Conservation (phyloP, 495 filamentous ascomycete species). For the Podospora anserina region DNA sequence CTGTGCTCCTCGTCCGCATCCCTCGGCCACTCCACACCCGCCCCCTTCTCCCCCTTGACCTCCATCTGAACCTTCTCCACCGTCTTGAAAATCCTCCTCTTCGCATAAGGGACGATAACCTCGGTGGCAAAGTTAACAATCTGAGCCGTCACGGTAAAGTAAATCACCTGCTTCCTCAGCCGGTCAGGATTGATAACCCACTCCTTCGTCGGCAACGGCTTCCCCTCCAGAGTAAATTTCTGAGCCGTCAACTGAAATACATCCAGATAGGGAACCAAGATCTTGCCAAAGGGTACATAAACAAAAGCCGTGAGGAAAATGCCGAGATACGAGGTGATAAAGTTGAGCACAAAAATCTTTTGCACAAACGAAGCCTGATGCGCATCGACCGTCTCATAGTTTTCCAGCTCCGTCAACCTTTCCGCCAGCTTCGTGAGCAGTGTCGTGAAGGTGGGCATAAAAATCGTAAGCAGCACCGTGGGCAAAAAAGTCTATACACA, state of each 20-base stretch:
- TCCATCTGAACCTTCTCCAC: conserved; percentile 68
- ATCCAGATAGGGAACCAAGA: conserved; percentile 86
- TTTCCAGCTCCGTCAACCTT: conserved; percentile 79
- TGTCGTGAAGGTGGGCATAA: conserved; percentile 73
- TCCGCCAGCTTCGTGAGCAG: conserved; percentile 76
- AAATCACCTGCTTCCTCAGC: conserved; percentile 89
- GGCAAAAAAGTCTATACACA: conserved; percentile 72
- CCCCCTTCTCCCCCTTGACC: conserved; percentile 44
- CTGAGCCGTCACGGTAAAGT: conserved; percentile 95
- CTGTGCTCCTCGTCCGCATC: conserved; percentile 70
- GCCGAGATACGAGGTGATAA: conserved; percentile 92
- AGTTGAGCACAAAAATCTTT: conserved; percentile 94
- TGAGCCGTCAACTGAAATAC: conserved; percentile 75
- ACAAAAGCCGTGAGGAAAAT: conserved; percentile 93
- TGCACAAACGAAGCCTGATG: conserved; percentile 79
- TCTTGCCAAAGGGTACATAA: conserved; percentile 87
- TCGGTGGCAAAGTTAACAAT: conserved; percentile 85
- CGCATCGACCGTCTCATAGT: conserved; percentile 77
- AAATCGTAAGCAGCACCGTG: conserved; percentile 75
- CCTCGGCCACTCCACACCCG: conserved; percentile 38
- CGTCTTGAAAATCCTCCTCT: conserved; percentile 68
- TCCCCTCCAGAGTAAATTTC: conserved; percentile 69
- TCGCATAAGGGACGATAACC: conserved; percentile 78
- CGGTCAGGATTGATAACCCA: conserved; percentile 85
- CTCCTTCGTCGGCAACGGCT: conserved; percentile 59